Evolutionary conservation across 805 yeast species (phyloP).

Genomic region (Candida xiaguanensis): DNA sequence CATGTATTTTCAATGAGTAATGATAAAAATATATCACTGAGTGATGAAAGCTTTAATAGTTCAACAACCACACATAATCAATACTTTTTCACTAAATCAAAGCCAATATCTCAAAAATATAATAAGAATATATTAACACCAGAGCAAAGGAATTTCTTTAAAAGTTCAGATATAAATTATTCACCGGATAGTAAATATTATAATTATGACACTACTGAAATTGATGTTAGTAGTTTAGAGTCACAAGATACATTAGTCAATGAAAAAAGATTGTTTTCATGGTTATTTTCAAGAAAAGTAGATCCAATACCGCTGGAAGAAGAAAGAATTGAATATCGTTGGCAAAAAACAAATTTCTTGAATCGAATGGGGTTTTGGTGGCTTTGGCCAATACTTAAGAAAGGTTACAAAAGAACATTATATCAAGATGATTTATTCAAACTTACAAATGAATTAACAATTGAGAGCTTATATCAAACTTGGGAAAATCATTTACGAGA

Average conservation of each 20-base stretch:
- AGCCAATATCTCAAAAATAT: constrained; percentile 3
- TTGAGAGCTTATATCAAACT: constrained; percentile 30
- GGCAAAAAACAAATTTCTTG: constrained; percentile 36
- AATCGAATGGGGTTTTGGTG: constrained; percentile 39
- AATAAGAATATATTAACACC: background rate
- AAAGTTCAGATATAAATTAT: background rate
- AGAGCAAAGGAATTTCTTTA: background rate
- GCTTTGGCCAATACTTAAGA: constrained; percentile 36
- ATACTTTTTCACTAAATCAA: background rate
- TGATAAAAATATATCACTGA: background rate
- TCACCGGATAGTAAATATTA: background rate
- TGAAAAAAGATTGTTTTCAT: constrained; percentile 52
- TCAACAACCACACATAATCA: background rate
- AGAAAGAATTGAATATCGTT: constrained; percentile 50
- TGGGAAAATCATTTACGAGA: constrained; percentile 23
- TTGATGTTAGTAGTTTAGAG: background rate
- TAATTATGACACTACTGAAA: background rate
- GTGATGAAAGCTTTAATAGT: background rate
- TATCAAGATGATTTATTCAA: constrained; percentile 35
- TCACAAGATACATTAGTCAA: constrained; percentile 30
- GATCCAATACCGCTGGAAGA: constrained; percentile 50
- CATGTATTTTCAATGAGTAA: no score
- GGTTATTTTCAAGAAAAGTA: constrained; percentile 44
- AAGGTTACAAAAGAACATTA: constrained; percentile 39
- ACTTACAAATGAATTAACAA: constrained; percentile 32